A percentile compares a stretch with the other conserved stretches of the same genome.
phyloP scores from a whole-genome alignment of 306 rosid species.

The Cucumis hystrix region DNA sequence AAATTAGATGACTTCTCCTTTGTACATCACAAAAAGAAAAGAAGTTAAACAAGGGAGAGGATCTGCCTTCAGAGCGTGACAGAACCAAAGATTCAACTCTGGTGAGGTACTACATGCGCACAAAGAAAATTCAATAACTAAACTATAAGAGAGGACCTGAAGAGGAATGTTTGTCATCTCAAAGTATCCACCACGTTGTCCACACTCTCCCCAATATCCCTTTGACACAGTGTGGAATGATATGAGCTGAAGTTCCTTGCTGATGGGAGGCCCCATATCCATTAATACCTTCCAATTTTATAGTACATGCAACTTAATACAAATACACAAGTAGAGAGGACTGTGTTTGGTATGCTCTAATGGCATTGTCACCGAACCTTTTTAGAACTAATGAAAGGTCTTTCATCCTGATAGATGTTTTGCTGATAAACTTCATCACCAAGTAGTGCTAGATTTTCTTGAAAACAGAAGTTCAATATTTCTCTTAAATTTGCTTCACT shows the following conservation, averaged over 20 bases:
- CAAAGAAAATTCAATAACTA: not conserved
- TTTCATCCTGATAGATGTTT: constrained; percentile 89
- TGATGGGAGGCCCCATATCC: constrained; percentile 68
- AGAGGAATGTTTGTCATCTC: constrained; percentile 98
- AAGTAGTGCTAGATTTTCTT: constrained; percentile 71
- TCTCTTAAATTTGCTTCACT: constrained; percentile 71
- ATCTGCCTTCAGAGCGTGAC: not conserved
- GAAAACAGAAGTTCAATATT: constrained; percentile 60
- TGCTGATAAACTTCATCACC: constrained; percentile 99
- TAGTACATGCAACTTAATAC: constrained; percentile 10
- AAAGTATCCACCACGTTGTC: constrained; percentile 99
- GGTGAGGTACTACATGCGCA: not conserved
- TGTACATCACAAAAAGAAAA: not conserved
- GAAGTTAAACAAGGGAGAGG: not conserved
- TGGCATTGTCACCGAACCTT: constrained; percentile 35
- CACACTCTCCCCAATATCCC: constrained; percentile 98
- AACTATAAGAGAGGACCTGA: constrained; percentile 34
- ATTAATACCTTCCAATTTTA: constrained; percentile 45
- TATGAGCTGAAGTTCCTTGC: constrained; percentile 84
- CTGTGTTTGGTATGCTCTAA: constrained; percentile 1
- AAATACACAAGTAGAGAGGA: constrained; percentile 5
- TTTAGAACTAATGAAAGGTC: constrained; percentile 82
- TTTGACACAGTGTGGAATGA: constrained; percentile 90
- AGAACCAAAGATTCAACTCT: not conserved
- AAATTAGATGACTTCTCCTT: not conserved